phyloP scores from a whole-genome alignment of 164 flowering plant species.

The Kingdonia uniflora region DNA sequence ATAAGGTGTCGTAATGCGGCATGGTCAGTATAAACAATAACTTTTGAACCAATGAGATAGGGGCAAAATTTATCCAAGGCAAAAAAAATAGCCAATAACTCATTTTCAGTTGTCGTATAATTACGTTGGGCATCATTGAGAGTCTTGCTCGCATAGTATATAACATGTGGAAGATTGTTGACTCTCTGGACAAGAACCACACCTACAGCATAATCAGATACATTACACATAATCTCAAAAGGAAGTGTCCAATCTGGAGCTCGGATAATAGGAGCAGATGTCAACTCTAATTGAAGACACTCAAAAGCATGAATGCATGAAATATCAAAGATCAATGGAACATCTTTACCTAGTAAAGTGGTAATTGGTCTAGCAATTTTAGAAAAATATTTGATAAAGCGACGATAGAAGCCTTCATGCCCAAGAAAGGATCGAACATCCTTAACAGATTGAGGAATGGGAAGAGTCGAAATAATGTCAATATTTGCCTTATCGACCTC shows the following conservation, averaged over 20 bases:
- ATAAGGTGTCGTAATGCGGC: background rate
- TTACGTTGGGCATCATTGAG: background rate
- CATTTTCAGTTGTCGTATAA: background rate
- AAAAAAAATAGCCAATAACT: background rate
- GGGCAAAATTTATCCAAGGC: background rate
- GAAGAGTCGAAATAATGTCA: background rate
- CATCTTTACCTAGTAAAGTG: background rate
- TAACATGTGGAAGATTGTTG: background rate
- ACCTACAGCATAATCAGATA: background rate
- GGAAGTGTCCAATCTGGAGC: background rate
- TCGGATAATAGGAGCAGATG: background rate
- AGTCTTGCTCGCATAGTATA: background rate
- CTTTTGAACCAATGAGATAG: too few species aligned
- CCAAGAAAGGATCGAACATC: background rate
- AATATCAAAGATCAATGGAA: background rate
- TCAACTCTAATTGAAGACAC: background rate
- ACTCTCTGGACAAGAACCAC: background rate
- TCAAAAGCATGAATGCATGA: background rate
- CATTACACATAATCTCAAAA: background rate
- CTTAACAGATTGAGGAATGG: background rate
- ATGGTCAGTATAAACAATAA: background rate
- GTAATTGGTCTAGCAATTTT: background rate
- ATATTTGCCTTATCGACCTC: background rate
- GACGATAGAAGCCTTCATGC: background rate
- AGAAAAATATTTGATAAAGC: background rate